These are phyloP conservation scores for Nyctanthes arbortristis DNA, from an alignment of 257 asterid genomes.

Conservation along the genomic window DNA sequence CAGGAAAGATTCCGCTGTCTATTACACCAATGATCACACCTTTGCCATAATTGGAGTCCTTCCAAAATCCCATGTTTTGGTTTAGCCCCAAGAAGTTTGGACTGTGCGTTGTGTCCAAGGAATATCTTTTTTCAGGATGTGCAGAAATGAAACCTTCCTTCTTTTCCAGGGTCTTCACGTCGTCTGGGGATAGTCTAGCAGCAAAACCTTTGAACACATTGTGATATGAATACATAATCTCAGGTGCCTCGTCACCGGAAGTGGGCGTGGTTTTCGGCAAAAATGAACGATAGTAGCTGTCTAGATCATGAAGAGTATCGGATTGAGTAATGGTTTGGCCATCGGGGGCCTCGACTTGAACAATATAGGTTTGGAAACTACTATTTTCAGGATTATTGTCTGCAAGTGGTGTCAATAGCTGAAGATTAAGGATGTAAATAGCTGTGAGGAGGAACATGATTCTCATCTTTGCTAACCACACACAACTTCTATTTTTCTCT, in stretches of 20 bases:
- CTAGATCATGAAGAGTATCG: constrained; percentile 19
- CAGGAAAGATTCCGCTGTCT: constrained; percentile 53
- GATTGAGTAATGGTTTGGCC: background rate
- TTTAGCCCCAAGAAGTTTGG: constrained; percentile 55
- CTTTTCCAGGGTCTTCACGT: constrained; percentile 31
- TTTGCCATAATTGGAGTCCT: constrained; percentile 46
- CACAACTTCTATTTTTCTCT: no score
- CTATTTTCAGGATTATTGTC: constrained; percentile 6
- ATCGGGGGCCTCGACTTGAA: constrained; percentile 35
- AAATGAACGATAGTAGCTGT: constrained; percentile 37
- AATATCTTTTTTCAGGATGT: constrained; percentile 14
- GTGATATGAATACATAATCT: constrained; percentile 38
- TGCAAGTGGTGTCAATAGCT: constrained; percentile 9
- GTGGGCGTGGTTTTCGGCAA: constrained; percentile 28
- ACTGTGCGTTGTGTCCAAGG: constrained; percentile 49
- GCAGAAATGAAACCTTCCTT: constrained; percentile 38
- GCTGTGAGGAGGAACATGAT: no score
- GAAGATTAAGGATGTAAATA: background rate
- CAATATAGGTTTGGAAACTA: constrained; percentile 34
- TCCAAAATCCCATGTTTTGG: constrained; percentile 49
- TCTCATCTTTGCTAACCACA: no score
- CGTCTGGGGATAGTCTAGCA: constrained; percentile 27
- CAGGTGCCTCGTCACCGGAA: constrained; percentile 16
- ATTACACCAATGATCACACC: constrained; percentile 56
- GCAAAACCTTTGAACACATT: constrained; percentile 44